Base-by-base conservation (phyloP, 441 rosid genomes). In the Theobroma grandiflorum region DNA sequence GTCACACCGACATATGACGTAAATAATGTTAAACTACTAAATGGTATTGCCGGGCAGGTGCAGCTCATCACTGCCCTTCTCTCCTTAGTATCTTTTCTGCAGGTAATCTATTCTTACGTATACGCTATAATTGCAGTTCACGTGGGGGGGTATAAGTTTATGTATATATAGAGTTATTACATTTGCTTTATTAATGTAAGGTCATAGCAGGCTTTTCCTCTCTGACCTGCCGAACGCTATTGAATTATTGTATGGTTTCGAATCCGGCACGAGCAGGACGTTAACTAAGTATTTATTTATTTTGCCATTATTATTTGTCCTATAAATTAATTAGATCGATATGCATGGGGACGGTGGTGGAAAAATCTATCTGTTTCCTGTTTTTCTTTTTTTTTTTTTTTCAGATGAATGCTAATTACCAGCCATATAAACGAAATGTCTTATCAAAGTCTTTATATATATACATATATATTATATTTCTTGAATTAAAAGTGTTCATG, bases 51-150 rank as follows among this genome's bases (percentile, higher is more conserved):
- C 8, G 26, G 11, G 20, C n/a, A 16, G 31, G 22, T 50, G 43
- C 66, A 57, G 37, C 37, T 58, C 49, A 40, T 4, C 22, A 33
- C 16, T 57, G 16, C 4, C 16, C 22, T 73, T 38, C 14, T 14
- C 6, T 72, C 31, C n/a, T 22, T 42, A 50, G 35, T 45, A 15
- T 45, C 12, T 49, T 31, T 72, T 31, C 40, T 4, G 50, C 57
- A 31, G 22, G 22, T 62, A 66, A 52, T 64, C 14, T 65, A 62
- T 38, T 49, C 42, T 3, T 59, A 33, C 43, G 45, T 68, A 26
- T n/a, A 40, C 31, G 76, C 77, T 74, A 84, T 86, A 76, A 82
- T 84, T 86, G 85, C 59, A 58, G 42, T 79, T 84, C 90, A 85
- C 87, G 81, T 84, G 87, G 87, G 75, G 75, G 45, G 37, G 65